Base-by-base conservation (phyloP, 2,329 filamentous ascomycete species). In the Onygenales sp. region DNA sequence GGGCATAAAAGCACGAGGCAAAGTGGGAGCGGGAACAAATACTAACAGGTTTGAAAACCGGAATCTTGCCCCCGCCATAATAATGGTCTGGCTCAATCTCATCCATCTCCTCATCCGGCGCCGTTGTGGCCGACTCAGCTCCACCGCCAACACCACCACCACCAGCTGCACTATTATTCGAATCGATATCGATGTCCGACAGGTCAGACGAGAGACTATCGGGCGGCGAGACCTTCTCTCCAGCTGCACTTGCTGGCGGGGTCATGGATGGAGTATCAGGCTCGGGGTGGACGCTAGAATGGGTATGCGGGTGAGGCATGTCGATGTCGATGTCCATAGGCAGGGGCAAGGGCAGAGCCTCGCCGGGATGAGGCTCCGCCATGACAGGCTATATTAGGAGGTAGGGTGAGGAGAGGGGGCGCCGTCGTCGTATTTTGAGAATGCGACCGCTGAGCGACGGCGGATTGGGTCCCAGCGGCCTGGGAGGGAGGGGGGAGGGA, bases 11-110 rank as follows among this genome's bases (percentile, higher is more conserved):
- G 17, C 17, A 17, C 17, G 21, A 27, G 21, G 21, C 21, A 9
- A 10, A 31, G 21, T 40, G 9, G 34, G 49, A 39, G 37, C 7
- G 33, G 32, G 27, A 39, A 43, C 9, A 32, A 59, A 56, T 51
- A 80, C 81, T 67, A 74, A 84, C 81, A 59, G 93, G 93, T 70
- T 85, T 92, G 73, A 98, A 98, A 56, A 98, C 86, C 7, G 93
- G 92, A 37, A 98, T 87, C 57, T 84, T 87, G 57, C 90, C 82
- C 54, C 78, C 80, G 52, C 81, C 91, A 65, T 89, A 95, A 76
- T 88, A 96, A 69, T 95, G 85, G 66, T 91, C 88, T 1, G 92
- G 92, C 46, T 84, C 76, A 52, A 95, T 80, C 52, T 93, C 87
- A 60, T 86, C 87, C 61, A 87, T 84, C 61, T 89, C 85, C 46